Base-by-base conservation (phyloP, 1,284 basidiomycete genomes). In the Mycena sp. region DNA sequence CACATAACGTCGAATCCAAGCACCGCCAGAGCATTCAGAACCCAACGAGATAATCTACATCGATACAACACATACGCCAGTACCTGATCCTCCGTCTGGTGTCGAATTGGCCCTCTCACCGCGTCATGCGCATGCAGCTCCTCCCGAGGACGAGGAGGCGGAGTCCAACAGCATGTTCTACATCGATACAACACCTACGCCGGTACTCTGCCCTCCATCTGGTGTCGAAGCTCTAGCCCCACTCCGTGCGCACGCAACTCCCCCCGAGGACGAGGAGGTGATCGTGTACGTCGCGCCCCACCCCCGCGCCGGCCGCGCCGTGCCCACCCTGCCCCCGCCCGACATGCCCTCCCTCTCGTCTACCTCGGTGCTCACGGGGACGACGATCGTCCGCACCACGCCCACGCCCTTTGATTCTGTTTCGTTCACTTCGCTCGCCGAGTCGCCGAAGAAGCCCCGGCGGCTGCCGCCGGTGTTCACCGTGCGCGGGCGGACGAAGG, bases 271-370 rank as follows among this genome's bases (percentile, higher is more conserved):
- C 4, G 86, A 87, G 29, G 86, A 87, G 61, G 67, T 79, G 0
- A 87, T 88, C 50, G 86, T 88, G 16, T 88, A 88, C 67, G 83
- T 83, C n/a, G 86, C 85, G 1, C 87, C 87, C 0, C 80, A 86
- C 68, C 86, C 85, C 11, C 79, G 81, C 17, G 23, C 60, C 38
- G 21, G 28, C 32, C 64, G 55, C 16, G 9, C 19, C 6, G 52
- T 69, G 23, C 65, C 67, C 37, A 44, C 56, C 48, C 64, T 71
- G 29, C 65, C 69, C 40, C 6, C 59, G 28, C 55, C 69, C 29
- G 26, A 58, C 9, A 16, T 67, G 1, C 64, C 73, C 6, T 58
- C 67, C 14, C 71, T 69, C 6, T 69, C 73, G 6, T 51, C 63
- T 3, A 71, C 70, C 6, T 79, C 78, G 4, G 65, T 78, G 44